Base-by-base conservation (phyloP, 306 rosid species). In the Neltuma alba region DNA sequence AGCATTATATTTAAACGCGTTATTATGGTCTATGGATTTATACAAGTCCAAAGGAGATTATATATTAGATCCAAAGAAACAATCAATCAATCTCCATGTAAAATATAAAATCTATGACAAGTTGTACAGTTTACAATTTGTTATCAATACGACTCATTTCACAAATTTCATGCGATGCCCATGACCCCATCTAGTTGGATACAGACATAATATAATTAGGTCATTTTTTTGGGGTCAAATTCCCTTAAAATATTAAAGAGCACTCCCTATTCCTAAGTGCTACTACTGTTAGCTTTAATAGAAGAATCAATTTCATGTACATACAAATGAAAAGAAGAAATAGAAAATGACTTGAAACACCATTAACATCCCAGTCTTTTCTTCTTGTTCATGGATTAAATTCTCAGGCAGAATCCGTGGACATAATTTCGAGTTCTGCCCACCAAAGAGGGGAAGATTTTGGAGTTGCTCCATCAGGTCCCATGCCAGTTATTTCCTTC, bases 381-480 rank as follows among this genome's bases (percentile, higher is more conserved):
- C 74, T 44, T 74, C 50, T 72, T 27, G 60, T 28, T 58, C 33
- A 74, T 45, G 54, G 87, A 69, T 52, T 55, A 33, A 73, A n/a
- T 40, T 83, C 77, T 87, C 83, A 92, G 47, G 76, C 79, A 55
- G 64, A 80, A 30, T 91, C 93, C 7, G 91, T 13, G 38, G 97
- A 88, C 84, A 87, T 66, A 36, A 95, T 95, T 85, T 95, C 99
- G 31, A 92, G 85, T 79, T 95, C 99, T 42, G 97, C 97, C 99
- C 99, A 95, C 99, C 99, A 95, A 67, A 95, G 92, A 68, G 94
- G 95, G 41, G 98, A 92, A 67, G 87, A 12, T 83, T 90, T 95
- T 50, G 97, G 98, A 30, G 86, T 85, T 37, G 94, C 98, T 74
- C 81, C 90, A 50, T 89, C 96, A 38, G 97, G 94, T n/a, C 64